Percentiles rank a stretch among this genome's conserved stretches.
Conservation (phyloP, 2,329 filamentous ascomycete species). For the Daldinia sp. region DNA sequence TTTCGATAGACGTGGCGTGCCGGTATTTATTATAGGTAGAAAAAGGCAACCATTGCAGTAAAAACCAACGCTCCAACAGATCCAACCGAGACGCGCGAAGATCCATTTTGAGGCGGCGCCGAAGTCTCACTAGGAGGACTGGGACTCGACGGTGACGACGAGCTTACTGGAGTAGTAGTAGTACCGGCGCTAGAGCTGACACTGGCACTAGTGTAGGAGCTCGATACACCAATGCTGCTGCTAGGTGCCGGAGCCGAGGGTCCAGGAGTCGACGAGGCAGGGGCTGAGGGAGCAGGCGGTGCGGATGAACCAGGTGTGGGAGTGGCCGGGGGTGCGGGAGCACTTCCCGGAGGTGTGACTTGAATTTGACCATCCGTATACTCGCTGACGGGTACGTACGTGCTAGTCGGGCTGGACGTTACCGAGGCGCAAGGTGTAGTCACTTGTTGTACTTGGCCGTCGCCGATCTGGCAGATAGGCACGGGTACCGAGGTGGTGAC, state of each 20-base stretch:
- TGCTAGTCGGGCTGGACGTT: conserved; percentile 43
- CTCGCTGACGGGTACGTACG: conserved; percentile 51
- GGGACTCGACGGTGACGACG: conserved; percentile 19
- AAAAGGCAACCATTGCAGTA: conserved; percentile 47
- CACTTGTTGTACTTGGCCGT: conserved; percentile 60
- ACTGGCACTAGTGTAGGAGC: conserved; percentile 21
- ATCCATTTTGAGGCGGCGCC: conserved; percentile 44
- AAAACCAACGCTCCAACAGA: conserved; percentile 49
- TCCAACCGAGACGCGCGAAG: conserved; percentile 44
- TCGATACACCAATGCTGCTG: conserved; percentile 25
- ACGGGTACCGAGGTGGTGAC: conserved; percentile 54
- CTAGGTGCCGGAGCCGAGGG: conserved; percentile 30
- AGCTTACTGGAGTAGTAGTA: conserved; percentile 11
- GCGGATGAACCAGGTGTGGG: conserved; percentile 35
- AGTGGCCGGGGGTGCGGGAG: conserved; percentile 28
- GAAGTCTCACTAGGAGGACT: conserved; percentile 39
- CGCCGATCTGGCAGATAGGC: conserved; percentile 60
- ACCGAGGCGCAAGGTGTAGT: conserved; percentile 55
- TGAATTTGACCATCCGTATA: conserved; percentile 60
- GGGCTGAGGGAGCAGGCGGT: conserved; percentile 33
- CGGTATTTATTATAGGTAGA: conserved; percentile 47
- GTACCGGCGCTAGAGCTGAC: conserved; percentile 22
- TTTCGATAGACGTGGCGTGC: not conserved
- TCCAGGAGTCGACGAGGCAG: conserved; percentile 36
- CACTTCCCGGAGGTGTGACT: conserved; percentile 48